Percentiles rank a stretch among this genome's conserved stretches.
phyloP scores from a whole-genome alignment of 148 eudicot species.

The Rhododendron molle region DNA sequence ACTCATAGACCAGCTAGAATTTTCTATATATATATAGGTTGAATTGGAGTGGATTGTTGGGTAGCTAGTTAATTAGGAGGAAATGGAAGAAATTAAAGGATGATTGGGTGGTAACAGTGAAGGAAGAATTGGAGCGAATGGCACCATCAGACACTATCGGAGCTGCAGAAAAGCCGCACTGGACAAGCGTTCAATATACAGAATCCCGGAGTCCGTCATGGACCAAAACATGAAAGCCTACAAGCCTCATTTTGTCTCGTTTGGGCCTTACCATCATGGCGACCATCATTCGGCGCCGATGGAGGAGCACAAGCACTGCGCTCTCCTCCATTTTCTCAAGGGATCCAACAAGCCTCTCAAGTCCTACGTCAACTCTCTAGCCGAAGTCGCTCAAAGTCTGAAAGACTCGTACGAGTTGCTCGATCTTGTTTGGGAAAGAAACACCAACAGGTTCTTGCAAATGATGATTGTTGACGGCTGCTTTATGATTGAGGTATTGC shows the following conservation, averaged over 20 bases:
- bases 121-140: background rate
- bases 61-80: background rate
- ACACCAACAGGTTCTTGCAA: slow-evolving; percentile 21
- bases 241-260: slow-evolving; percentile 34
- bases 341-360: slow-evolving; percentile 26
- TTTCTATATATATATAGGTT: background rate
- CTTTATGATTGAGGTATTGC: slow-evolving; percentile 40
- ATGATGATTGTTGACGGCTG: slow-evolving; percentile 45
- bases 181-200: slow-evolving; percentile 31
- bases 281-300: slow-evolving; percentile 14
- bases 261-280: slow-evolving; percentile 45
- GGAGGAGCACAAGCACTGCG: slow-evolving; percentile 39
- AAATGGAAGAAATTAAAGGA: background rate
- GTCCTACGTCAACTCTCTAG: slow-evolving; percentile 5
- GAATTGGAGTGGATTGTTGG: background rate
- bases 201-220: slow-evolving; percentile 22
- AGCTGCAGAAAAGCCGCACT: slow-evolving; percentile 14
- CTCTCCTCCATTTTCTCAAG: slow-evolving; percentile 32
- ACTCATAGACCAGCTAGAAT: background rate
- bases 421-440: slow-evolving; percentile 15
- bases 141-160: background rate
- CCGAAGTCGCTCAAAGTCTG: slow-evolving; percentile 15
- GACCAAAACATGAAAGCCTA: slow-evolving; percentile 33
- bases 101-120: slow-evolving; percentile 11
- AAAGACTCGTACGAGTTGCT: slow-evolving; percentile 29